Percentiles rank a stretch among this genome's conserved stretches.
Conservation (phyloP, 1,284 basidiomycete genomes). For the Naganishia sp. region DNA sequence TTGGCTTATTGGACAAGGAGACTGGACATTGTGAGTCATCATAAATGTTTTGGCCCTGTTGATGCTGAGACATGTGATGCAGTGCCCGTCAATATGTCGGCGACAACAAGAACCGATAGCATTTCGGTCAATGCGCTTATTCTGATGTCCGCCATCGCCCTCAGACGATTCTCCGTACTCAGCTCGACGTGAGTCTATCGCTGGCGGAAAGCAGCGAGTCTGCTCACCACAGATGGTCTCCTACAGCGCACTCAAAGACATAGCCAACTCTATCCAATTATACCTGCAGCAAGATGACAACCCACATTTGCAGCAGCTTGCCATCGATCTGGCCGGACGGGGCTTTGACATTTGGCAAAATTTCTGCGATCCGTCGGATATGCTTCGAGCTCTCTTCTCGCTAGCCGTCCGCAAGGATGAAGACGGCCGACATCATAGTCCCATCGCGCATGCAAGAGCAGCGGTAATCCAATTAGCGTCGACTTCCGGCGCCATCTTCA, state of each 20-base stretch:
- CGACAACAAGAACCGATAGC: slow-evolving; percentile 60
- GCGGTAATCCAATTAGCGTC: slow-evolving; percentile 84
- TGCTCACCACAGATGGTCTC: background rate
- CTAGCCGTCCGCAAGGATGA: slow-evolving; percentile 78
- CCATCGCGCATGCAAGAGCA: slow-evolving; percentile 62
- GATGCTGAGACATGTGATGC: slow-evolving; percentile 1
- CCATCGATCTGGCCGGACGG: slow-evolving; percentile 83
- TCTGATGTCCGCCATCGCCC: slow-evolving; percentile 78
- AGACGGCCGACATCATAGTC: slow-evolving; percentile 59
- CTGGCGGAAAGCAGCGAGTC: background rate
- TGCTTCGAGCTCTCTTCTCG: slow-evolving; percentile 80
- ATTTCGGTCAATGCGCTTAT: slow-evolving; percentile 70
- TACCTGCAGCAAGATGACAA: slow-evolving; percentile 69
- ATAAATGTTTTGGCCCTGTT: background rate
- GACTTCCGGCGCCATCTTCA: slow-evolving; percentile 84
- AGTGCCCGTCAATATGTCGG: slow-evolving; percentile 72
- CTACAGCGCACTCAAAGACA: slow-evolving; percentile 72
- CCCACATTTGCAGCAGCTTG: slow-evolving; percentile 64
- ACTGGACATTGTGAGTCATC: slow-evolving; percentile 63
- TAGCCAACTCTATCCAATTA: slow-evolving; percentile 75
- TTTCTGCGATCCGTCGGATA: slow-evolving; percentile 86
- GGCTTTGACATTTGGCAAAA: slow-evolving; percentile 94
- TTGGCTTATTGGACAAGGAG: slow-evolving; percentile 66
- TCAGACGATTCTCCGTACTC: slow-evolving; percentile 75
- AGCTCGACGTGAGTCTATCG: slow-evolving; percentile 62